phyloP scores from a whole-genome alignment of 108 stramenopile species.

The Cyclotella sp. region DNA sequence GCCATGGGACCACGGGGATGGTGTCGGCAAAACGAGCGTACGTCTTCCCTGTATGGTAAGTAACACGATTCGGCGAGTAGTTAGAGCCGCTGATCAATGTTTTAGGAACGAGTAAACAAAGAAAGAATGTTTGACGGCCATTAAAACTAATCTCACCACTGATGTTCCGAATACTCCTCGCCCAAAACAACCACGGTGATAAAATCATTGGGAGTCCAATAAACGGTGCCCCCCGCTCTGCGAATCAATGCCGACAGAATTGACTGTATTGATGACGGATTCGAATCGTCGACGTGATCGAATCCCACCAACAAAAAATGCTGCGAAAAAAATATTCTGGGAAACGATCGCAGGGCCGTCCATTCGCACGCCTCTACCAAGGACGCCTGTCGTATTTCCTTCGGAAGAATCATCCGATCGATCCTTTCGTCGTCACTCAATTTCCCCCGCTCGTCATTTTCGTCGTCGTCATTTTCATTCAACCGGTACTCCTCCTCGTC shows the following conservation, averaged over 20 bases:
- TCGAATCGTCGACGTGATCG: constrained; percentile 2
- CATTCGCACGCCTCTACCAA: constrained; percentile 41
- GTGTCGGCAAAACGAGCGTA: constrained; percentile 46
- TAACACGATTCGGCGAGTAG: background rate
- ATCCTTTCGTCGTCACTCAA: background rate
- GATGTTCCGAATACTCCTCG: constrained; percentile 51
- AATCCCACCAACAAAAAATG: constrained; percentile 48
- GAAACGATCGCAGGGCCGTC: constrained; percentile 15
- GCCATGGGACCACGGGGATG: constrained; percentile 67
- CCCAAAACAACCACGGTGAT: constrained; percentile 67
- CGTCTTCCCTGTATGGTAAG: constrained; percentile 31
- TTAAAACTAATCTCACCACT: constrained; percentile 35
- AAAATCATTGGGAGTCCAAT: constrained; percentile 70
- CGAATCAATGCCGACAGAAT: constrained; percentile 61
- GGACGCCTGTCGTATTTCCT: constrained; percentile 13
- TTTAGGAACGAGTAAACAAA: background rate
- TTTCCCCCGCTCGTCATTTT: background rate
- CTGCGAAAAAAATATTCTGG: constrained; percentile 24
- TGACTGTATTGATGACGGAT: background rate
- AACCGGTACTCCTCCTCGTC: constrained; percentile 18
- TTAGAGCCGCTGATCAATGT: background rate
- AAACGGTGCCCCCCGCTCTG: constrained; percentile 67
- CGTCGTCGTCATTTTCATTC: background rate
- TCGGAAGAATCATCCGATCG: constrained; percentile 14
- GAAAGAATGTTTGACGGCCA: background rate